Conservation (phyloP, 371 early-diverging fungal genomes). For the Amoeboaphelidium protococcarum region DNA sequence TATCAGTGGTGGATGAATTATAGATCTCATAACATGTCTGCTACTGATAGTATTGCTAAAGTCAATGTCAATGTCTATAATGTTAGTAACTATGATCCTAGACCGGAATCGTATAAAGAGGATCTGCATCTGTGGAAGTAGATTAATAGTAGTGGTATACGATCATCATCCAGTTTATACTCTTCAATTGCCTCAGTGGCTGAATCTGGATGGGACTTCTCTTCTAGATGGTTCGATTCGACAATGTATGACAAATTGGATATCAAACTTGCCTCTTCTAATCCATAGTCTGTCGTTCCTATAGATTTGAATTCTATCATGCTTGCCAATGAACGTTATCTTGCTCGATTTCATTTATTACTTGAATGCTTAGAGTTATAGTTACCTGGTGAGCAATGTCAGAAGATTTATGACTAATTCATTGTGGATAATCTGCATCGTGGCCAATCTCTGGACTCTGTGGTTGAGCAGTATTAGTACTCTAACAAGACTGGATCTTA, state of each 20-base stretch:
- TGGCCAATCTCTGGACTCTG: too few relatives aligned
- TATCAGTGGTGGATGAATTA: slow-evolving; percentile 35
- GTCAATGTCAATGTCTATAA: slow-evolving; percentile 22
- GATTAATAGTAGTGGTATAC: slow-evolving; percentile 18
- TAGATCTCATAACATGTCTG: slow-evolving; percentile 5
- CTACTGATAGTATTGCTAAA: slow-evolving; percentile 1
- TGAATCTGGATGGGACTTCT: slow-evolving; percentile 75
- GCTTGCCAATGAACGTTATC: slow-evolving; percentile 30
- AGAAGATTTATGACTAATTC: too few relatives aligned
- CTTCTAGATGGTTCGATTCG: slow-evolving; percentile 31
- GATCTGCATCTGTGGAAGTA: too few relatives aligned
- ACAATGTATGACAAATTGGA: too few relatives aligned
- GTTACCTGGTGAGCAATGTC: too few relatives aligned
- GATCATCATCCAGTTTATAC: not conserved
- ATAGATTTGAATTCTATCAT: slow-evolving; percentile 63
- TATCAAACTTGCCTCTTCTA: too few relatives aligned
- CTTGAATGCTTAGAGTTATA: too few relatives aligned
- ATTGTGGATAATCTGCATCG: too few relatives aligned
- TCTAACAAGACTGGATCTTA: too few relatives aligned
- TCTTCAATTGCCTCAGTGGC: slow-evolving; percentile 35
- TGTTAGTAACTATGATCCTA: slow-evolving; percentile 25
- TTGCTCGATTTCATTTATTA: slow-evolving; percentile 27
- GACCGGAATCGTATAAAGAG: slow-evolving; percentile 48
- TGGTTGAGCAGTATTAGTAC: too few relatives aligned
- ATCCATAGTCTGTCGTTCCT: too few relatives aligned